These are phyloP conservation scores for Plantago elongata DNA, from an alignment of 257 asterid genomes.

Conservation along the genomic window DNA sequence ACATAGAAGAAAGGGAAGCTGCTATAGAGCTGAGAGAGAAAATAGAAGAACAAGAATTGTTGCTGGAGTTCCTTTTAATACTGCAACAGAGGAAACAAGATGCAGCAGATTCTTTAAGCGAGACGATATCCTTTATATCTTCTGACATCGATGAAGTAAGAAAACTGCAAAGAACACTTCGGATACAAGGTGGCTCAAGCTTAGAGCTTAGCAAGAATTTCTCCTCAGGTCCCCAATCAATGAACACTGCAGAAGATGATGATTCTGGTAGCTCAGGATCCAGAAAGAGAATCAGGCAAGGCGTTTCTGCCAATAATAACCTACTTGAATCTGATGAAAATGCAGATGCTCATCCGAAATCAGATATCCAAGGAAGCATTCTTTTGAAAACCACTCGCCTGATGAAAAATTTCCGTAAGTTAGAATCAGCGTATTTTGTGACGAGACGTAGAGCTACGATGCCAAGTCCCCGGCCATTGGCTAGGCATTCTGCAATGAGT, in stretches of 20 bases:
- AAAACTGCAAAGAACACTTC: conserved; percentile 50
- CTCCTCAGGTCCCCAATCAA: conserved; percentile 27
- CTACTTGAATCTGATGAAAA: conserved; percentile 32
- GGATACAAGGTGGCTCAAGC: conserved; percentile 40
- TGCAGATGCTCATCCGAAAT: conserved; percentile 28
- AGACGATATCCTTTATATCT: conserved; percentile 57
- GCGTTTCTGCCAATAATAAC: conserved; percentile 16
- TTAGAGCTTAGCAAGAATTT: conserved; percentile 37
- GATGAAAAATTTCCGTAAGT: conserved; percentile 73
- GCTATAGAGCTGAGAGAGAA: conserved; percentile 72
- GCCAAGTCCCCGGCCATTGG: conserved; percentile 30
- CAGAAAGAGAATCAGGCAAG: conserved; percentile 68
- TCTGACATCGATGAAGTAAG: conserved; percentile 78
- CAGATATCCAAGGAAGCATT: conserved; percentile 36
- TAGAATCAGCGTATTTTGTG: conserved; percentile 77
- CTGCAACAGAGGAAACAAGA: conserved; percentile 79
- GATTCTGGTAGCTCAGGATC: conserved; percentile 62
- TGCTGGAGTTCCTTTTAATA: conserved; percentile 74
- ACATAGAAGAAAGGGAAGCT: conserved; percentile 77
- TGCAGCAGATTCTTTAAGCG: conserved; percentile 51
- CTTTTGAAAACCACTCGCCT: conserved; percentile 58
- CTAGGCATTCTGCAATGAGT: conserved; percentile 43
- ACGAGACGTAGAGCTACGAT: conserved; percentile 51
- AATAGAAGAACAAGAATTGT: conserved; percentile 82
- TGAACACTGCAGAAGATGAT: conserved; percentile 37